phyloP scores from a whole-genome alignment of 306 rosid species.

The Quercus aquifolioides region DNA sequence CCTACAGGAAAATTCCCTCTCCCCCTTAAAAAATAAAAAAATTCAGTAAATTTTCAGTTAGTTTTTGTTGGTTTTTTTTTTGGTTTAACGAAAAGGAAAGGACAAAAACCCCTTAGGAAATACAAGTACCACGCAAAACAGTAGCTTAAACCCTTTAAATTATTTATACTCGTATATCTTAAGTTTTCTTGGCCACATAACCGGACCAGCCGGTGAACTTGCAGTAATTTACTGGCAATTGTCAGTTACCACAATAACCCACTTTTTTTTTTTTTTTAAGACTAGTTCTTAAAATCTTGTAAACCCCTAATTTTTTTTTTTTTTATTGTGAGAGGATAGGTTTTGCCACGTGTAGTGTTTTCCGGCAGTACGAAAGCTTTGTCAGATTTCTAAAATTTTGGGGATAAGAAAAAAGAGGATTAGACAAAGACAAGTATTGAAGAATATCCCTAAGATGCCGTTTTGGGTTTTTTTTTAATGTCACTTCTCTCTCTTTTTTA shows the following conservation, averaged over 20 bases:
- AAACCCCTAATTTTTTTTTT: conserved; percentile 22
- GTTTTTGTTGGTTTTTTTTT: background rate
- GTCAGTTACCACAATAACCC: conserved; percentile 21
- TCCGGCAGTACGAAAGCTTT: conserved; percentile 9
- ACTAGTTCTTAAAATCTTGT: conserved; percentile 34
- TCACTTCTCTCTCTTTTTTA: background rate
- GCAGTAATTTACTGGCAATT: conserved; percentile 35
- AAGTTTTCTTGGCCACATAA: conserved; percentile 57
- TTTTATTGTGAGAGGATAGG: background rate
- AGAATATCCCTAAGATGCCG: conserved; percentile 23
- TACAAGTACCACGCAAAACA: conserved; percentile 55
- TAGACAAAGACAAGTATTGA: conserved; percentile 14
- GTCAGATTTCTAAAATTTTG: conserved; percentile 2
- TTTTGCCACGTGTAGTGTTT: conserved; percentile 49
- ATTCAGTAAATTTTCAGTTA: background rate
- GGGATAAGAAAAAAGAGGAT: conserved; percentile 21
- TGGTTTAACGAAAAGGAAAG: background rate
- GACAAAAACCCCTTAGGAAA: conserved; percentile 32
- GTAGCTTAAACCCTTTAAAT: conserved; percentile 59
- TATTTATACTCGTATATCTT: conserved; percentile 10
- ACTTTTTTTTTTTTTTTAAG: background rate
- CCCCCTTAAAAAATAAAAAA: no score
- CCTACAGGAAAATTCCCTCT: background rate
- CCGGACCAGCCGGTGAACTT: conserved; percentile 48
- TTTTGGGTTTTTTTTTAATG: background rate